Evolutionary conservation across 257 asterid genomes (phyloP), one percentile per base, ranked within the genome.

Genomic region (Lycium barbarum): DNA sequence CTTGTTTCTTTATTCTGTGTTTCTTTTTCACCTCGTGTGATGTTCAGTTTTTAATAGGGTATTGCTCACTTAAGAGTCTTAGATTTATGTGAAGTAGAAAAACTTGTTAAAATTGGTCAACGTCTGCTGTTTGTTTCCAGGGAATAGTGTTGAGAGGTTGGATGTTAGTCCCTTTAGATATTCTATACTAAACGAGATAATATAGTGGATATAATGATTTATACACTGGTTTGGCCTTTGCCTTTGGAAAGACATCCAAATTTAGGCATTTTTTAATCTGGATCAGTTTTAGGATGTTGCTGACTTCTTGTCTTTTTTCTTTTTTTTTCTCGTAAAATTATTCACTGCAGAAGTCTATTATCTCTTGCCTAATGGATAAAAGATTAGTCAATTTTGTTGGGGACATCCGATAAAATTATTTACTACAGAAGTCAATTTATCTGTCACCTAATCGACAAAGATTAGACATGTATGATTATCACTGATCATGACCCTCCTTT

Each of bases 21-120:
- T 72, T 73, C n/a, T n/a, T 45, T 72, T 45, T 73, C 59, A 73
- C 38, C 58, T 11, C 58, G 55, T 73, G 80, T 73, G 58, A 72
- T 45, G 38, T 53, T 73, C 80, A 10, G 80, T 73, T 6, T 59
- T 20, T 73, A 11, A 20, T 73, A 13, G 57, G 59, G 40, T 20
- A 5, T 20, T 73, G 33, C 40, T 47, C 40, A n/a, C 40, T 20
- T 73, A 73, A n/a, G 80, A 73, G 57, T 11, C 80, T 10, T 73
- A 73, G 59, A 11, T 73, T 45, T 45, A 45, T 73, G 58, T 73
- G 80, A 73, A 49, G 59, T 73, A 45, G 58, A 73, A 45, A 20
- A 47, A 45, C 11, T 47, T 73, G 38, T 47, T 45, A 47, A 73
- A 45, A 33, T 45, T 73, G 58, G 80, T 73, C 80, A 45, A 5